A percentile compares a stretch with the other conserved stretches of the same genome.
Evolutionary conservation across 805 yeast species (phyloP).

Genomic region (Metschnikowia colocasiae): DNA sequence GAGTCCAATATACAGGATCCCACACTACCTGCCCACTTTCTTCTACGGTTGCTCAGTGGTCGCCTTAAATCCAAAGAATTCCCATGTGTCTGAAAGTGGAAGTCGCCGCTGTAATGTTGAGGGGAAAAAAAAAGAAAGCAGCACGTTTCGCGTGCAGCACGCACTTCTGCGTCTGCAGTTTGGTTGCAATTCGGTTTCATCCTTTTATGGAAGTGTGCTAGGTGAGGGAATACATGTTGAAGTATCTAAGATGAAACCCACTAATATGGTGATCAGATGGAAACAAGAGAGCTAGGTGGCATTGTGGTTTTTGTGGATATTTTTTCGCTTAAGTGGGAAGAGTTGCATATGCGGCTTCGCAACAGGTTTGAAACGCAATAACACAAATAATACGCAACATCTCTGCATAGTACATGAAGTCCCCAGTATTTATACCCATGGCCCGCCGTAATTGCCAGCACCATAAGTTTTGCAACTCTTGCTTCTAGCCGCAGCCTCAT

Average conservation of each 20-base stretch:
- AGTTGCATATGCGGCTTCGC: conserved; percentile 5
- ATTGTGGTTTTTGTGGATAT: not conserved
- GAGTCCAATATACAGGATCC: not conserved
- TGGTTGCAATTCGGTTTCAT: not conserved
- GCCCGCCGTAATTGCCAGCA: not conserved
- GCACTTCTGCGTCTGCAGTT: not conserved
- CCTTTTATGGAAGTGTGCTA: not conserved
- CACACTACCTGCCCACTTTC: not conserved
- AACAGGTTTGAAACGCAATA: conserved; percentile 5
- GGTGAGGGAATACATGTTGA: too few species aligned
- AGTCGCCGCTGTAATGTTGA: not conserved
- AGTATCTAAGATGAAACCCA: not conserved
- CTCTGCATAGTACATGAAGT: not conserved
- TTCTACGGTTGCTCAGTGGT: not conserved
- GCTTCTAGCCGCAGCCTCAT: not conserved
- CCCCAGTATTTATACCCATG: not conserved
- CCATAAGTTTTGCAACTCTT: not conserved
- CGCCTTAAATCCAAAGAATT: not conserved
- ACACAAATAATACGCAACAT: conserved; percentile 1
- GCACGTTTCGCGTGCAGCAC: conserved; percentile 3
- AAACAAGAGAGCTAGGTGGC: too few species aligned
- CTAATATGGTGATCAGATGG: not conserved
- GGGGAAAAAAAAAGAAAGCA: not conserved
- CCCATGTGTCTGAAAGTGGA: not conserved
- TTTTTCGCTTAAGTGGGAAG: conserved; percentile 1